Evolutionary conservation across 2,329 filamentous ascomycete species (phyloP).

Genomic region (Dryadomyces sulphureus): DNA sequence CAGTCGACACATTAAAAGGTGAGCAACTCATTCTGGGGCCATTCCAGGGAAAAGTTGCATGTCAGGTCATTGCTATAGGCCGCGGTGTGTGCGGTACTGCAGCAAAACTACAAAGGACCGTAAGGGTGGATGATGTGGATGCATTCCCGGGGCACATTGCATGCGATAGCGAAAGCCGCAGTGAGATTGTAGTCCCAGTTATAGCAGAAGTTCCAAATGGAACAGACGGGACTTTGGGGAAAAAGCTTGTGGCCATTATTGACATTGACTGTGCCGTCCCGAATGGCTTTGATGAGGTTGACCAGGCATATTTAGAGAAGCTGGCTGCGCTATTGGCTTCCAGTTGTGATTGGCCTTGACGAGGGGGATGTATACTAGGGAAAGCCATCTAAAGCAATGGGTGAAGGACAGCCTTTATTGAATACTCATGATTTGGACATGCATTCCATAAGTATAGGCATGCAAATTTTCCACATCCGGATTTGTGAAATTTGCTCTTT

Average conservation of each 20-base stretch:
- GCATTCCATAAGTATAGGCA: background rate
- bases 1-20: conserved; percentile 29
- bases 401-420: too few relatives aligned
- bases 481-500: too few relatives aligned
- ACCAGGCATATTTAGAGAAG: conserved; percentile 49
- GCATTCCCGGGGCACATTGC: conserved; percentile 68
- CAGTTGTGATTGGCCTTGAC: conserved; percentile 49
- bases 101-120: conserved; percentile 43
- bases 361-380: background rate
- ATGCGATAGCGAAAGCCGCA: conserved; percentile 60
- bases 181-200: conserved; percentile 72
- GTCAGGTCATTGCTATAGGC: conserved; percentile 60
- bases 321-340: conserved; percentile 44
- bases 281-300: conserved; percentile 54
- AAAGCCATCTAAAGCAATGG: background rate
- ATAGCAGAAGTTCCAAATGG: conserved; percentile 15
- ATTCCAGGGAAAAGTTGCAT: conserved; percentile 69
- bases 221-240: background rate
- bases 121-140: conserved; percentile 57
- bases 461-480: too few relatives aligned
- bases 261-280: conserved; percentile 61
- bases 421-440: too few relatives aligned
- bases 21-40: conserved; percentile 57
- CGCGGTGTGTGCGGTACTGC: conserved; percentile 64
- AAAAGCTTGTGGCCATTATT: conserved; percentile 44